Base-by-base conservation (phyloP, 2,329 filamentous ascomycete genomes). In the Hypoxylon sp. region DNA sequence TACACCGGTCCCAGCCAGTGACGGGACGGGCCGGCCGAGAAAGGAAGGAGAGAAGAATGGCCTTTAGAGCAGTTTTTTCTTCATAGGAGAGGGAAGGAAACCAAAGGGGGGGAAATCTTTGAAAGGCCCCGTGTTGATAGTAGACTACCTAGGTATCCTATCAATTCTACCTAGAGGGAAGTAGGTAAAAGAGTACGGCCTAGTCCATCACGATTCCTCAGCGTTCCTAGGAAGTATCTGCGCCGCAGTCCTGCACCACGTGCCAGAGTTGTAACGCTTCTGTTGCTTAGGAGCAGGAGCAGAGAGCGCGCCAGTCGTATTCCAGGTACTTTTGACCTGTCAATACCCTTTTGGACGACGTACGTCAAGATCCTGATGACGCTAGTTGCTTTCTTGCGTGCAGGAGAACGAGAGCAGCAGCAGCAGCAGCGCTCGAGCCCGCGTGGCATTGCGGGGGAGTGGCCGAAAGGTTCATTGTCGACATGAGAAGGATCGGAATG, bases 1-100 rank as follows among this genome's bases (percentile, higher is more conserved):
- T 42, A 50, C 48, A 52, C 48, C 51, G 51, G 54, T 48, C 49
- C 42, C 50, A 38, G 32, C 30, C 11, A 34, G 40, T 11, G 47
- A 59, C 62, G 62, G 63, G 57, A 63, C 61, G 57, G 59, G 42
- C 63, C 61, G 63, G 42, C 63, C 62, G 48, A 65, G 62, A 62
- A 61, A 63, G 63, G 62, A 63, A 64, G 63, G 62, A 64, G 57
- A 37, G 26, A 47, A 44, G 15, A 27, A 34, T 41, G 38, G 19
- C 36, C 12, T 35, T 23, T 36, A 38, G 48, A 34, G 20, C 17
- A 11, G 11, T 29, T 25, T 19, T 27, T n/a, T n/a, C n/a, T n/a
- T n/a, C n/a, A 17, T 23, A 43, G 51, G 38, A 44, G 40, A 27
- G 21, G 26, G 30, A 29, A 34, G n/a, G 40, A 42, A 48, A n/a